These are phyloP conservation scores for Boletus pseudo-olivaceus DNA, from an alignment of 768 basidiomycete species.

Conservation along the genomic window DNA sequence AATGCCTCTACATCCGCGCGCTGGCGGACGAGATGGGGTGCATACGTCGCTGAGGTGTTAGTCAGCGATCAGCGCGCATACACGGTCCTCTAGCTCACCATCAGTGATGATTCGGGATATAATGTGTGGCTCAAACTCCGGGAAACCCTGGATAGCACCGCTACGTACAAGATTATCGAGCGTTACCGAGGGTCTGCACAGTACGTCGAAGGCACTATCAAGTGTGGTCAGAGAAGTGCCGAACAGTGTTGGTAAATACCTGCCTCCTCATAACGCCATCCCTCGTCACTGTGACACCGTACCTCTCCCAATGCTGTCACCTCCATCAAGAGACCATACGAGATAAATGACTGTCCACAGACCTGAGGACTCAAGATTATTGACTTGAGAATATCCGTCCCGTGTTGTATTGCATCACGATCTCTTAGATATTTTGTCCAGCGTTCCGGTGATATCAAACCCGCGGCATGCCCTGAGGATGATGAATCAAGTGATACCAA, in stretches of 20 bases:
- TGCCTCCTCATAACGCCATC: slow-evolving; percentile 48
- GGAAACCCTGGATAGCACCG: slow-evolving; percentile 39
- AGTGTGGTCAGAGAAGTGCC: neutral
- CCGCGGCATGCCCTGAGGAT: slow-evolving; percentile 35
- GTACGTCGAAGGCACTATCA: slow-evolving; percentile 69
- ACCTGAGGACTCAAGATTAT: slow-evolving; percentile 42
- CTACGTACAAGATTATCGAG: slow-evolving; percentile 43
- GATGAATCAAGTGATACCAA: neutral
- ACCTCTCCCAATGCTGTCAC: slow-evolving; percentile 38
- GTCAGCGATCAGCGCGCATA: slow-evolving; percentile 2
- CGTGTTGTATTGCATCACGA: slow-evolving; percentile 33
- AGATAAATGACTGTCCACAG: neutral
- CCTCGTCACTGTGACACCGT: slow-evolving; percentile 38
- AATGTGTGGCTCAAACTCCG: slow-evolving; percentile 45
- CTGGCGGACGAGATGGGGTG: slow-evolving; percentile 65
- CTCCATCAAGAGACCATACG: neutral
- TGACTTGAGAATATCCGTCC: slow-evolving; percentile 34
- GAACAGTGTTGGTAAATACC: neutral
- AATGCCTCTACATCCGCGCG: slow-evolving; percentile 72
- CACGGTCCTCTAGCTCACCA: slow-evolving; percentile 39
- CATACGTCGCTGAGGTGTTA: slow-evolving; percentile 50
- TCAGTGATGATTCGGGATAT: slow-evolving; percentile 66
- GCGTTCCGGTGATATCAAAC: slow-evolving; percentile 42
- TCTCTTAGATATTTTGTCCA: slow-evolving; percentile 39
- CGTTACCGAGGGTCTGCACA: slow-evolving; percentile 56